Conservation (phyloP, 768 basidiomycete genomes). For the Fomitopsis pulvina region DNA sequence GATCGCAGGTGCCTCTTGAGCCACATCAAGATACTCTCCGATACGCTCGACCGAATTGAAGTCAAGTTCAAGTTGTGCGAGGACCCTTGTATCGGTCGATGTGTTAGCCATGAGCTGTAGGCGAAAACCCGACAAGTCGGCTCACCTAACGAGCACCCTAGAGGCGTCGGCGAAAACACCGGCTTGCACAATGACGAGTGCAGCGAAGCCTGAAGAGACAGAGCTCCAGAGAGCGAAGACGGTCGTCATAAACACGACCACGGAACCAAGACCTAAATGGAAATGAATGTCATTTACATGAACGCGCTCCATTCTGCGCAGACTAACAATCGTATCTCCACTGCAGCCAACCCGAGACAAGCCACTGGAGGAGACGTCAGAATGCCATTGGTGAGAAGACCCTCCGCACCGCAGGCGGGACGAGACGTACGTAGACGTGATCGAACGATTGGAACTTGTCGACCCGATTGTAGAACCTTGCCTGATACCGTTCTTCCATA, state of each 20-base stretch:
- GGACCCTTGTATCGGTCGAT: conserved; percentile 34
- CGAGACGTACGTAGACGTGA: conserved; percentile 54
- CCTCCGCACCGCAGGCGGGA: not conserved
- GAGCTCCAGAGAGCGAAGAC: conserved; percentile 57
- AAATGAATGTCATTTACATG: not conserved
- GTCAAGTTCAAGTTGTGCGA: conserved; percentile 65
- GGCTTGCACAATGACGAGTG: conserved; percentile 67
- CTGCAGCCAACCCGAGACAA: conserved; percentile 61
- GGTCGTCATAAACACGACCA: conserved; percentile 64
- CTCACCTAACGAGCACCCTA: conserved; percentile 52
- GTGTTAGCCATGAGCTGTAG: not conserved
- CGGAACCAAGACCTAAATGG: conserved; percentile 52
- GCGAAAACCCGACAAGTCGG: not conserved
- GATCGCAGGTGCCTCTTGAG: conserved; percentile 61
- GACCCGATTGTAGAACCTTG: conserved; percentile 53
- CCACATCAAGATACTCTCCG: conserved; percentile 59
- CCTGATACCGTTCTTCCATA: conserved; percentile 62
- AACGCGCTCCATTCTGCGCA: not conserved
- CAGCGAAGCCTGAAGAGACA: conserved; percentile 54
- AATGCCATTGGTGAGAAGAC: conserved; percentile 1
- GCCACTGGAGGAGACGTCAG: no score
- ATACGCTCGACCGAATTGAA: conserved; percentile 74
- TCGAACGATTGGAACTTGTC: conserved; percentile 63
- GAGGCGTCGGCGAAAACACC: conserved; percentile 66
- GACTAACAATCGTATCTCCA: conserved; percentile 68